Evolutionary conservation across 345 rosid genomes (phyloP), one percentile per base, ranked within the genome.

Genomic region (Populus alba): DNA sequence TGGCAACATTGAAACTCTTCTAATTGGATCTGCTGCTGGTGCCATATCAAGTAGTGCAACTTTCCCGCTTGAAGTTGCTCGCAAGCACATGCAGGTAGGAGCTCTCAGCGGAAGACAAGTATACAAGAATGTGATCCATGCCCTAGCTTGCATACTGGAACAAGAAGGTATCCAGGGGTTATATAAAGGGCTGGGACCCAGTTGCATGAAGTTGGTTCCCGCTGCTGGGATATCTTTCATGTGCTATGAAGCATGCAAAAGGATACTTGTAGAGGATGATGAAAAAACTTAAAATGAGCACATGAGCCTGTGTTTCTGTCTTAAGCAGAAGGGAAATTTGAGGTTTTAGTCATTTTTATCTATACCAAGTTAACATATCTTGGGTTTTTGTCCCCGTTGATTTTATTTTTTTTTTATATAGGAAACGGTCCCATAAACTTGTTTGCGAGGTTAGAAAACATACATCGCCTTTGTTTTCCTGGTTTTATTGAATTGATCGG

Each of bases 171-270:
- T 96, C 33, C 88, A 70, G 0, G 98, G 99, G 75, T 82, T 95
- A 75, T 96, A 93, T 79, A 92, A 88, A 81, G 99, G 99, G 63
- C 80, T 95, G 75, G 99, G 98, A 49, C 98, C 97, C 0, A 95
- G 98, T 81, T 93, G 97, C 91, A 83, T 93, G 92, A 95, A 95
- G 86, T 75, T 95, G 89, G 97, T 95, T 43, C 98, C 97, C 43
- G 98, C 99, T 61, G 99, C 98, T 61, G 99, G 99, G 74, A 94
- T 96, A 84, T 94, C 99, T 12, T 96, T 96, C 83, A 94, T 96
- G 99, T 96, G 98, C 82, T 96, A 94, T 79, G 98, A 96, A 83
- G 98, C 98, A 33, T 90, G 95, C 86, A 96, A 94, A 84, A 87
- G 87, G 90, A 89, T 94, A 77, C 87, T 94, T 12, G 86, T 97